phyloP scores from a whole-genome alignment of 2,329 filamentous ascomycete species.

The Xylariomycetidae sp. region DNA sequence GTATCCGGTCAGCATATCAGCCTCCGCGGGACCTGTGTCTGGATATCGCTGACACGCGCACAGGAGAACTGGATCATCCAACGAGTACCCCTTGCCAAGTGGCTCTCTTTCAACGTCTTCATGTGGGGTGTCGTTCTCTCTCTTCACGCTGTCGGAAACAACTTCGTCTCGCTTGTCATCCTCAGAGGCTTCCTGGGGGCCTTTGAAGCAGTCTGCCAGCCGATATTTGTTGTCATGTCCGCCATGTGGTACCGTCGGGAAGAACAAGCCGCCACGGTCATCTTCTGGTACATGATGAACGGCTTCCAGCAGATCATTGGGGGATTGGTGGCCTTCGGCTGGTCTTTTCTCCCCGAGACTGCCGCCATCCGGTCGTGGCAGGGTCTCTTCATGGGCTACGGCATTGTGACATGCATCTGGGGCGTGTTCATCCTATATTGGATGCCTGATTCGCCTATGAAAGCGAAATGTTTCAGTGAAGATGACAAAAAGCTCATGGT shows the following conservation, averaged over 20 bases:
- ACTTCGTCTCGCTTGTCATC: slow-evolving; percentile 30
- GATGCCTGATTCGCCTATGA: slow-evolving; percentile 42
- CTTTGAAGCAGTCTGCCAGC: slow-evolving; percentile 42
- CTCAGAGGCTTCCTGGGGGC: slow-evolving; percentile 36
- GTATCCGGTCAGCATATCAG: slow-evolving; percentile 35
- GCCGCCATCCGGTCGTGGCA: slow-evolving; percentile 31
- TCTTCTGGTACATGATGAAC: too few species aligned
- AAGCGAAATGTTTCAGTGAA: not conserved
- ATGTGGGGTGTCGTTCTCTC: slow-evolving; percentile 37
- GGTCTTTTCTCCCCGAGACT: slow-evolving; percentile 7
- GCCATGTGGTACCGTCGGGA: too few species aligned
- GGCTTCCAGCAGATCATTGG: too few species aligned
- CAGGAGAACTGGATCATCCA: slow-evolving; percentile 35
- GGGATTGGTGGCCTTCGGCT: not conserved
- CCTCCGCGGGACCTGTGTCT: too few species aligned
- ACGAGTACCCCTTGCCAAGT: slow-evolving; percentile 34
- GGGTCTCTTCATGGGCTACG: slow-evolving; percentile 35
- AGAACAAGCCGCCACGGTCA: too few species aligned
- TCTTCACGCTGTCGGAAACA: slow-evolving; percentile 27
- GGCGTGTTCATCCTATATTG: slow-evolving; percentile 28
- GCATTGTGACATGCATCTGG: slow-evolving; percentile 28
- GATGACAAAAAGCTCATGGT: slow-evolving; percentile 25
- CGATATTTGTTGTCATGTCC: slow-evolving; percentile 40
- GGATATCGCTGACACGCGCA: too few species aligned
- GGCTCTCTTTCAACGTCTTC: slow-evolving; percentile 33